Base-by-base conservation (phyloP, 495 filamentous ascomycete genomes). In the Neurospora africana region DNA sequence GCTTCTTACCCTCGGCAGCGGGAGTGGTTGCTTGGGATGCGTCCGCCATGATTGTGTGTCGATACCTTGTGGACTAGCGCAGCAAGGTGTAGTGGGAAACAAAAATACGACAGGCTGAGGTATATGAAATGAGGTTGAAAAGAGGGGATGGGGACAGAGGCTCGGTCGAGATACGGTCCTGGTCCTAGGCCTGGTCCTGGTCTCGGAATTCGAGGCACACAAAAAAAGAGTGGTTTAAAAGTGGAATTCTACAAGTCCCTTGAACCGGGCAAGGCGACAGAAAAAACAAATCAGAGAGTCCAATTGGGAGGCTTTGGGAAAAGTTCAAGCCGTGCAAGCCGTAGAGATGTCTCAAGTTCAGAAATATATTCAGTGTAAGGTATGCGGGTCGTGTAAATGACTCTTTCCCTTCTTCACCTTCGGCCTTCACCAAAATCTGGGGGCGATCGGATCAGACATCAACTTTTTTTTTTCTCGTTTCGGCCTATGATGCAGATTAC, bases 401-500 rank as follows among this genome's bases (percentile, higher is more conserved):
- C 53, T 65, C 27, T 65, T 65, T 65, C 53, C 53, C 27, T 58
- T 33, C 27, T 58, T 33, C 53, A 33, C 27, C 15, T 65, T 65
- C 23, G 53, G 53, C 53, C 53, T 65, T 65, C 27, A 17, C 2
- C 53, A 35, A 19, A 35, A 8, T 65, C 53, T 30, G 27, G 53
- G 53, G 53, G 53, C 53, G 53, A 27, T 65, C 53, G 53, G 53
- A 65, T 65, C 5, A 40, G 15, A 71, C 41, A 44, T 71, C 47
- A 17, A 43, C 37, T 75, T 74, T 77, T 76, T 72, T 72, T 75
- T 76, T 76, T 68, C 36, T 30, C 27, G 23, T 19, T 70, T n/a
- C 61, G 35, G 70, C 39, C 68, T 71, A 74, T 74, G 75, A 77
- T 79, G 77, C 73, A 65, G 75, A 71, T 69, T 69, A 27, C 35